Base-by-base conservation (phyloP, 2,329 filamentous ascomycete species). In the Clarireedia paspali region DNA sequence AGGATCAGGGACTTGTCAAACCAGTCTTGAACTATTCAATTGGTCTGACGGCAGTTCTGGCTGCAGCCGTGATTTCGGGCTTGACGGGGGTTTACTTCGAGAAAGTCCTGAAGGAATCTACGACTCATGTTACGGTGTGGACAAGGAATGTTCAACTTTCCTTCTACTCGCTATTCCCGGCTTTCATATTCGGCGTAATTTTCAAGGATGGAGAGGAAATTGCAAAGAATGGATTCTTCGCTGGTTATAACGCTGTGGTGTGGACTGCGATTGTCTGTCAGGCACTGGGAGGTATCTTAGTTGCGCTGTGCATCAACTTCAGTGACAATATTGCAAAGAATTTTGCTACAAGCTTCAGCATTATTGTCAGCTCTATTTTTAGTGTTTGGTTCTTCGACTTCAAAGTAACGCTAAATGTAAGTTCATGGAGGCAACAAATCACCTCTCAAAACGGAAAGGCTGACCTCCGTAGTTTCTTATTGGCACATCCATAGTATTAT, bases 121-220 rank as follows among this genome's bases (percentile, higher is more conserved):
- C 82, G 0, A 79, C 80, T 2, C 80, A 84, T 48, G 85, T 85
- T 5, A 92, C 89, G 0, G 78, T 97, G 14, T 99, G 94, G 94
- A 85, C 94, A 45, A 85, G 94, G 59, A 99, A 97, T 69, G 87
- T 96, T 47, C 94, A 99, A 71, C 76, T 99, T 24, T 91, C 91
- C 0, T 89, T 96, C 68, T 99, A 96, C 74, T 96, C 91, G 1
- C 77, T 97, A 1, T 92, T 96, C 65, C 90, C 92, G 0, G 88
- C 91, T 0, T 77, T 96, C 0, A 83, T 97, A 56, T 79, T 95
- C 52, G 94, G 92, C 1, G 86, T 97, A 5, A 73, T 95, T 2
- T 88, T 89, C 73, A 88, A 90, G 61, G 94, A 99, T 63, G 94
- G 92, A 26, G 82, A 85, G 59, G 85, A 88, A 42, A 91, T 99